Evolutionary conservation across 768 basidiomycete genomes (phyloP), one percentile per base, ranked within the genome.

Genomic region (Tricholoma flavovirens): DNA sequence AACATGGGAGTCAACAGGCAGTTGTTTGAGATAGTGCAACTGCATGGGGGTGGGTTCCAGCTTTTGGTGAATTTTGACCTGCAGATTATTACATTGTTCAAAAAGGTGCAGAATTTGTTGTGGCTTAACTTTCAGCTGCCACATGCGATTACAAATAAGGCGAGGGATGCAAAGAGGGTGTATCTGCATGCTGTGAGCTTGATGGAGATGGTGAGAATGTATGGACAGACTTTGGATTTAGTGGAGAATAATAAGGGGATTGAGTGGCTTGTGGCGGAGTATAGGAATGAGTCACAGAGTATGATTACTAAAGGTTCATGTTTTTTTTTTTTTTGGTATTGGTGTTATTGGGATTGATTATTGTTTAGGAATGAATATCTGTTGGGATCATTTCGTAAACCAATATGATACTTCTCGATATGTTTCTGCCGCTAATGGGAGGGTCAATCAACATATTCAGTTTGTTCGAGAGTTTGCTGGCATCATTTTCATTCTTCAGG

Each of bases 131-230:
- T 96, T 73, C 87, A 89, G 66, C 94, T 98, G 2, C 96, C 94
- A 21, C 93, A 98, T 74, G 85, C 89, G 53, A 93, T 91, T 60
- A 88, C 87, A 63, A 97, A 95, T 68, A 89, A 96, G 83, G 97
- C 97, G 33, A 99, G 98, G 76, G 96, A 99, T 63, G 97, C 97
- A 57, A 98, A 97, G 77, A 77, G 93, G 62, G 95, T 98, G 58
- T 99, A 99, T 68, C 95, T 95, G 0, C 94, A 98, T 75, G 97
- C 97, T 2, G 96, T 98, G 61, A 93, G 91, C 65, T 71, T 93
- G 70, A 98, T 98, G 96, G 97, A 99, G 77, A 96, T 94, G 0
- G 93, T 98, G n/a, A 77, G 95, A 68, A 98, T 93, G 29, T 98
- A 99, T 71, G 89, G 90, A n/a, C 97, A 99, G 75, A 97, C 93